Evolutionary conservation across 129 eudicot genomes (phyloP).

Genomic region (Pseudognaphalium luteoalbum): DNA sequence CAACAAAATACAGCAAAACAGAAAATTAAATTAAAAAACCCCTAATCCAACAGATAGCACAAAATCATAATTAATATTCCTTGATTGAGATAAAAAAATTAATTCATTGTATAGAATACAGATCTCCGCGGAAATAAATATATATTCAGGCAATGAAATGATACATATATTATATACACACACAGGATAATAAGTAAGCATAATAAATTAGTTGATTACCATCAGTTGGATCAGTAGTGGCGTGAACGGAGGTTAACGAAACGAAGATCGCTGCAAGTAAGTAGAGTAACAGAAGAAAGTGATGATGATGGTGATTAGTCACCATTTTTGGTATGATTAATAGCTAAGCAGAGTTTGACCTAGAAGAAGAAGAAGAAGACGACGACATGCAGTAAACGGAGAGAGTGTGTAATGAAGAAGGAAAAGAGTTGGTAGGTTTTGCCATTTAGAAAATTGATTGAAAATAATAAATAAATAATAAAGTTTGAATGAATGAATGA

Average conservation of each 20-base stretch:
- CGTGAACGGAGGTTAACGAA: constrained; percentile 31
- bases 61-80: neutral
- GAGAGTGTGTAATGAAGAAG: constrained; percentile 8
- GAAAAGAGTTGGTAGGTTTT: constrained; percentile 31
- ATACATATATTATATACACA: neutral
- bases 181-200: neutral
- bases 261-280: constrained; percentile 33
- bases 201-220: constrained; percentile 32
- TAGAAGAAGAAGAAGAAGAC: constrained; percentile 23
- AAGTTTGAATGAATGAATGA: neutral
- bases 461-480: neutral
- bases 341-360: constrained; percentile 24
- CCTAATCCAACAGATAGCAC: neutral
- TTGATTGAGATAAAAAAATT: neutral
- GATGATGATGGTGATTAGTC: constrained; percentile 23
- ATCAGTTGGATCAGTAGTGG: constrained; percentile 66
- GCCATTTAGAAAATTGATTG: constrained; percentile 33
- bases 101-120: neutral
- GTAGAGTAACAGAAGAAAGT: constrained; percentile 26
- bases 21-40: too few relatives aligned
- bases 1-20: too few relatives aligned
- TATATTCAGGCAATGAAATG: neutral
- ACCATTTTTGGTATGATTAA: constrained; percentile 26
- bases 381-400: constrained; percentile 24
- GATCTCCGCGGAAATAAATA: neutral